phyloP scores from a whole-genome alignment of 345 rosid species.

The Conringia planisiliqua region DNA sequence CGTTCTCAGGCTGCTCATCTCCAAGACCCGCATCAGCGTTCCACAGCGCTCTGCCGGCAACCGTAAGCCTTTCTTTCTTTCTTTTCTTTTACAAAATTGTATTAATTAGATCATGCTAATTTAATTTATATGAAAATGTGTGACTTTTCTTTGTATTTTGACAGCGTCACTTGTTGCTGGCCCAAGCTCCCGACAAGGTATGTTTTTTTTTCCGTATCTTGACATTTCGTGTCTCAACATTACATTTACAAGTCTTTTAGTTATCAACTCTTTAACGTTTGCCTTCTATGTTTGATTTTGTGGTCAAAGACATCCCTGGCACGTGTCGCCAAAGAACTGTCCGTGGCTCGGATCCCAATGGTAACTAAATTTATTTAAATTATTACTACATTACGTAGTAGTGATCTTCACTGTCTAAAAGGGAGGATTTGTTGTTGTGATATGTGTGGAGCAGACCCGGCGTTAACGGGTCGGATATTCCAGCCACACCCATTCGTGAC shows the following conservation, averaged over 20 bases:
- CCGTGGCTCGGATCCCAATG: not conserved
- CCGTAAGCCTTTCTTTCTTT: not conserved
- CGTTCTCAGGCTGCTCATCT: conserved; percentile 7
- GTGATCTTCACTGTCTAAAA: not conserved
- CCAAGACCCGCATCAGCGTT: no score
- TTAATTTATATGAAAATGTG: no score
- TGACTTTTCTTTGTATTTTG: no score
- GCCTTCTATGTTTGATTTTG: not conserved
- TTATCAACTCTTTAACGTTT: not conserved
- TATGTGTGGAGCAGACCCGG: conserved; percentile 3
- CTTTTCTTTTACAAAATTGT: not conserved
- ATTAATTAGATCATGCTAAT: no score
- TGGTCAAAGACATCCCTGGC: not conserved
- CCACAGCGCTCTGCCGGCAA: not conserved
- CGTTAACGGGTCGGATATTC: not conserved
- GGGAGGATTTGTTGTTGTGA: not conserved
- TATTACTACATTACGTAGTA: not conserved
- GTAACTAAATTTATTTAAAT: not conserved
- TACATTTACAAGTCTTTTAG: not conserved
- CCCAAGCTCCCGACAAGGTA: not conserved
- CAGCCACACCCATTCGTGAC: conserved; percentile 1
- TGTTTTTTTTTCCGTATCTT: not conserved
- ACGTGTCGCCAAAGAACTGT: not conserved
- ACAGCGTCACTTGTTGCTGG: not conserved
- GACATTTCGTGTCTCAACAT: not conserved